Evolutionary conservation across 176 grass and related monocot species (phyloP).

Genomic region (Eragrostis nindensis): DNA sequence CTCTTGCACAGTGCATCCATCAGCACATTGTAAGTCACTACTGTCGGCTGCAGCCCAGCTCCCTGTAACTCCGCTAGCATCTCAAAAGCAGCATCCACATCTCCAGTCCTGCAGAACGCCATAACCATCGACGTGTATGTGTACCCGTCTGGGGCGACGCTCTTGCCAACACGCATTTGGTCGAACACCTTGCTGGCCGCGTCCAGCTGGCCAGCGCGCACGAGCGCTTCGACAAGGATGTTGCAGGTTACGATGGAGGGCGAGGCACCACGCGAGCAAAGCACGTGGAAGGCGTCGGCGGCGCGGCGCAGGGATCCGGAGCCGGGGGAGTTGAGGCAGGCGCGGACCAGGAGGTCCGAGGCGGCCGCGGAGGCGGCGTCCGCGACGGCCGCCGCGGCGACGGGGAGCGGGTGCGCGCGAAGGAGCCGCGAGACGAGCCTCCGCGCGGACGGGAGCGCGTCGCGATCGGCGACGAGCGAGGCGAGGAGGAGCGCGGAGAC

Average conservation of each 20-base stretch:
- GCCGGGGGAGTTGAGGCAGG: conserved; percentile 50
- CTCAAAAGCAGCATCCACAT: conserved; percentile 45
- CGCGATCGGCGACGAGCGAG: conserved; percentile 50
- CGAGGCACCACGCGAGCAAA: conserved; percentile 46
- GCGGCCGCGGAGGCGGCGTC: conserved; percentile 36
- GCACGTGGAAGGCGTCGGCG: conserved; percentile 53
- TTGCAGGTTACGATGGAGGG: conserved; percentile 70
- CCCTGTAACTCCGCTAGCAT: conserved; percentile 64
- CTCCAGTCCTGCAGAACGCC: conserved; percentile 56
- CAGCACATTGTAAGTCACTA: conserved; percentile 72
- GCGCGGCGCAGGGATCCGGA: conserved; percentile 31
- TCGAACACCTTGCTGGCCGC: conserved; percentile 58
- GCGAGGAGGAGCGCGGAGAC: conserved; percentile 63
- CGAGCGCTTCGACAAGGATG: conserved; percentile 46
- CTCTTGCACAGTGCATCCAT: conserved; percentile 76
- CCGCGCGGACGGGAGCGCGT: conserved; percentile 50
- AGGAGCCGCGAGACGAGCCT: conserved; percentile 49
- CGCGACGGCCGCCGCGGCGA: conserved; percentile 39
- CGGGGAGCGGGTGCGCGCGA: conserved; percentile 38
- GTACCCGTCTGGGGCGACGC: conserved; percentile 47
- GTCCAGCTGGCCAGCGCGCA: conserved; percentile 22
- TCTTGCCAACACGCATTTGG: conserved; percentile 49
- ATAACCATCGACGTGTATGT: conserved; percentile 72
- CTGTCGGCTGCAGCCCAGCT: conserved; percentile 43
- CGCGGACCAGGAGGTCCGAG: conserved; percentile 59